phyloP scores from a whole-genome alignment of 257 asterid genomes.

The Solanum clarkiae region DNA sequence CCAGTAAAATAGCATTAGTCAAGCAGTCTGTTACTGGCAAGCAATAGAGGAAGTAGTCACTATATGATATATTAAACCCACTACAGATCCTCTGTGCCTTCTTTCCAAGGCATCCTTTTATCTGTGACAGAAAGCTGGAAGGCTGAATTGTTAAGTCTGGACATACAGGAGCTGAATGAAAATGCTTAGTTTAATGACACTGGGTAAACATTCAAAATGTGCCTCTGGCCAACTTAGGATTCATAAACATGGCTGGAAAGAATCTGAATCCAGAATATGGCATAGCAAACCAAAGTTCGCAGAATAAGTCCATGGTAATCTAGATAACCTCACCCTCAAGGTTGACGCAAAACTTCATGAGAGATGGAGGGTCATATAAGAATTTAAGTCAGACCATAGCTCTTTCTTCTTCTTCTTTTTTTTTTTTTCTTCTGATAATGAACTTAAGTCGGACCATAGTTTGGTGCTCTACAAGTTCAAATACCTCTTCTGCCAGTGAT shows the following conservation, averaged over 20 bases:
- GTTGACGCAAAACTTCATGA: neutral
- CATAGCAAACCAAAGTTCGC: neutral
- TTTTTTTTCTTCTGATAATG: neutral
- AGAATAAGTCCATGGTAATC: neutral
- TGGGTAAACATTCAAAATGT: neutral
- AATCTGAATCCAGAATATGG: neutral
- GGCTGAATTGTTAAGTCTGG: neutral
- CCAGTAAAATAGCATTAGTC: neutral
- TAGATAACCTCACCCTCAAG: neutral
- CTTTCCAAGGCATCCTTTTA: neutral
- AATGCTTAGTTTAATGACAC: neutral
- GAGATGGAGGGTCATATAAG: neutral
- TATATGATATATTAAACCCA: neutral
- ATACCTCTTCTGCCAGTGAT: constrained; percentile 91
- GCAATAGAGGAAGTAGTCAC: neutral
- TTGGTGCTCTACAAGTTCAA: neutral
- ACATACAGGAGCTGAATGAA: neutral
- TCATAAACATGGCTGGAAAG: neutral
- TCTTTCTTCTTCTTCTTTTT: neutral
- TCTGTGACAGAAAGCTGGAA: neutral
- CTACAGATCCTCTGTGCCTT: neutral
- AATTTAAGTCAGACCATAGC: neutral
- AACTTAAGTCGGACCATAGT: neutral
- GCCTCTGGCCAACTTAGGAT: neutral
- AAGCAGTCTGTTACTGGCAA: neutral